A percentile compares a stretch with the other conserved stretches of the same genome.
These are phyloP conservation scores for Zizania latifolia DNA, from an alignment of 176 grass and related monocot genomes.

Conservation along the genomic window DNA sequence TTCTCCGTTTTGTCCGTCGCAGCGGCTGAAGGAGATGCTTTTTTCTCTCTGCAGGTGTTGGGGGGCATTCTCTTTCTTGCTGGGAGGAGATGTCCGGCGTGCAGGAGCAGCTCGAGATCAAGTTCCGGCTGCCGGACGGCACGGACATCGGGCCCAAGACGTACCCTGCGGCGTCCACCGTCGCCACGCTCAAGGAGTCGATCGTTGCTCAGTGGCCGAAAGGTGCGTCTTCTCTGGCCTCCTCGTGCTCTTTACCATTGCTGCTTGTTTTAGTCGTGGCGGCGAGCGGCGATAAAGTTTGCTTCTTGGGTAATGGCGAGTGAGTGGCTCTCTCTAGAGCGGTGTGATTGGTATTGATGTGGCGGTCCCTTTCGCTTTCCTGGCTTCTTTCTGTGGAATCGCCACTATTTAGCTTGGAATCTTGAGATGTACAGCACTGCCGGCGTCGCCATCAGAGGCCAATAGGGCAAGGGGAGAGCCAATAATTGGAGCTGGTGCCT, in stretches of 20 bases:
- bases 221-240: constrained; percentile 35
- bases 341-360: constrained; percentile 17
- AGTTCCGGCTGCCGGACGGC: constrained; percentile 75
- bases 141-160: constrained; percentile 68
- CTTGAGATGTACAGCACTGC: constrained; percentile 25
- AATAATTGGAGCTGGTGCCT: constrained; percentile 20
- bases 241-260: neutral
- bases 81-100: constrained; percentile 29
- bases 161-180: constrained; percentile 58
- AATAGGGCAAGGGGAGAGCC: neutral
- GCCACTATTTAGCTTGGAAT: constrained; percentile 36
- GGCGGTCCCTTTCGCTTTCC: constrained; percentile 31
- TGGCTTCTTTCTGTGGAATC: constrained; percentile 19
- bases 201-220: constrained; percentile 83
- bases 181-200: constrained; percentile 76
- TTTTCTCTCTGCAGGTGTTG: neutral
- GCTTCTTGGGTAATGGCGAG: constrained; percentile 7
- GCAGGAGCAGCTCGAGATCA: constrained; percentile 74
- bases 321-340: neutral
- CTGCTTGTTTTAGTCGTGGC: neutral
- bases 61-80: neutral
- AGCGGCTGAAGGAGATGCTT: neutral
- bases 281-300: neutral
- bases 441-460: constrained; percentile 14
- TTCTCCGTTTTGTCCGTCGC: neutral